phyloP scores from a whole-genome alignment of 768 basidiomycete species.

The Clathrus columnatus region DNA sequence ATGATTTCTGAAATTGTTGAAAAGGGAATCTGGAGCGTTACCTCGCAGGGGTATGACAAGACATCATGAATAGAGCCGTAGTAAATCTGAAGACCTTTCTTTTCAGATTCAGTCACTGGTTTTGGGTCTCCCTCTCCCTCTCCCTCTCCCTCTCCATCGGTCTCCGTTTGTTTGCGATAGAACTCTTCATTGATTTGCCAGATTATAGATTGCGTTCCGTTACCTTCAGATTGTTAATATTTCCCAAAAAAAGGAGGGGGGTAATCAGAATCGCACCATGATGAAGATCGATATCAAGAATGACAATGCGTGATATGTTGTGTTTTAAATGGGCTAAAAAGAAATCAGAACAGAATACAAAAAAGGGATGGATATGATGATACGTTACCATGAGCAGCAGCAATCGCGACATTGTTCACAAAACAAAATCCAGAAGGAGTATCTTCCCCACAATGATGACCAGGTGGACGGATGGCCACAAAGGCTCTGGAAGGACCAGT shows the following conservation, averaged over 20 bases:
- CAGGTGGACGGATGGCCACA: conserved; percentile 81
- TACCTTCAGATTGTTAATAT: conserved; percentile 40
- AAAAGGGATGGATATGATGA: background rate
- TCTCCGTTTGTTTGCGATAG: conserved; percentile 57
- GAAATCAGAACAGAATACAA: background rate
- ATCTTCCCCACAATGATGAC: conserved; percentile 91
- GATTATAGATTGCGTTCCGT: conserved; percentile 86
- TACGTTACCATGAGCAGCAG: conserved; percentile 74
- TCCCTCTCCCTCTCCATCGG: conserved; percentile 27
- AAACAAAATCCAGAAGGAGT: conserved; percentile 92
- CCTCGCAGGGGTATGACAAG: conserved; percentile 88
- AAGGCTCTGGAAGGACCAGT: conserved; percentile 41
- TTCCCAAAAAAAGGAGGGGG: background rate
- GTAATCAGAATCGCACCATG: conserved; percentile 45
- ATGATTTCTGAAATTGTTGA: background rate
- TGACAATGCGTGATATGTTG: conserved; percentile 65
- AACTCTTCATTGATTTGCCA: conserved; percentile 92
- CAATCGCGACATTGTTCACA: conserved; percentile 87
- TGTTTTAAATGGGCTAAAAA: conserved; percentile 72
- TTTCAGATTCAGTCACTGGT: conserved; percentile 30
- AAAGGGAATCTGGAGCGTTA: conserved; percentile 18
- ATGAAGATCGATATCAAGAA: conserved; percentile 90
- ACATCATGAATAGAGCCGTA: conserved; percentile 95
- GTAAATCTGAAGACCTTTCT: conserved; percentile 44
- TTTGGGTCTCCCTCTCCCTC: conserved; percentile 25